Evolutionary conservation across 352 stramenopile genomes (phyloP).

Genomic region (Phytophthora pisi): DNA sequence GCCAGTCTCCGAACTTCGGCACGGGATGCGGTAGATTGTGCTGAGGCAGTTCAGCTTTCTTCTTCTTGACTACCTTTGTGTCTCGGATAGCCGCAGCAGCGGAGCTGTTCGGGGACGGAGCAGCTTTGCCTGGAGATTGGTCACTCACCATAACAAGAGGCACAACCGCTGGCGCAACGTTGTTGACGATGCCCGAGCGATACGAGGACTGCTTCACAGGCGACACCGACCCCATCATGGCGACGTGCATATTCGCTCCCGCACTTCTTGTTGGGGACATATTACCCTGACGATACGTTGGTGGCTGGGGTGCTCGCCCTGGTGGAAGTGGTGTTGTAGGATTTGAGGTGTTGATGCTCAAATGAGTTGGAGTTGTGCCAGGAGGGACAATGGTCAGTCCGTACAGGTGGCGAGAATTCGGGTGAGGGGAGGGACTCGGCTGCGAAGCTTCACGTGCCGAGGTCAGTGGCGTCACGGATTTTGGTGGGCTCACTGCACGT

Average conservation of each 20-base stretch:
- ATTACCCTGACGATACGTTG: constrained; percentile 36
- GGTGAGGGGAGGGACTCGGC: constrained; percentile 9
- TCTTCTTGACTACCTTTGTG: constrained; percentile 85
- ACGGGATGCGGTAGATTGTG: constrained; percentile 76
- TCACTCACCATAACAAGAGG: constrained; percentile 37
- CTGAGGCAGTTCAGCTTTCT: constrained; percentile 76
- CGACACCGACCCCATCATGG: constrained; percentile 26
- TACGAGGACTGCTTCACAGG: constrained; percentile 56
- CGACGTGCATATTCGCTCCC: constrained; percentile 15
- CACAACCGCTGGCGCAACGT: constrained; percentile 38
- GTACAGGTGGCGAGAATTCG: constrained; percentile 28
- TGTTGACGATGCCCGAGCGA: constrained; percentile 54
- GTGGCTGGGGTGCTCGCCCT: constrained; percentile 34
- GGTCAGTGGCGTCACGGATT: constrained; percentile 4
- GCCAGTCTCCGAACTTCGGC: constrained; percentile 84
- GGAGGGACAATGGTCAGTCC: constrained; percentile 27
- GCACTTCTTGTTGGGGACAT: constrained; percentile 52
- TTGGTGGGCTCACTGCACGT: constrained; percentile 12
- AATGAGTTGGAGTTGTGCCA: constrained; percentile 4
- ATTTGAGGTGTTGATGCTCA: neutral
- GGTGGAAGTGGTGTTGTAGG: constrained; percentile 11
- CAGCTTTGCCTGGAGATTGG: constrained; percentile 20
- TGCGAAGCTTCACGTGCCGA: constrained; percentile 14
- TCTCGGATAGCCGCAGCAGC: constrained; percentile 55
- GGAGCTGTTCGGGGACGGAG: constrained; percentile 11